Percentiles rank a stretch among this genome's conserved stretches.
These are phyloP conservation scores for Lachancea fermentati DNA, from an alignment of 805 yeast species.

Conservation along the genomic window DNA sequence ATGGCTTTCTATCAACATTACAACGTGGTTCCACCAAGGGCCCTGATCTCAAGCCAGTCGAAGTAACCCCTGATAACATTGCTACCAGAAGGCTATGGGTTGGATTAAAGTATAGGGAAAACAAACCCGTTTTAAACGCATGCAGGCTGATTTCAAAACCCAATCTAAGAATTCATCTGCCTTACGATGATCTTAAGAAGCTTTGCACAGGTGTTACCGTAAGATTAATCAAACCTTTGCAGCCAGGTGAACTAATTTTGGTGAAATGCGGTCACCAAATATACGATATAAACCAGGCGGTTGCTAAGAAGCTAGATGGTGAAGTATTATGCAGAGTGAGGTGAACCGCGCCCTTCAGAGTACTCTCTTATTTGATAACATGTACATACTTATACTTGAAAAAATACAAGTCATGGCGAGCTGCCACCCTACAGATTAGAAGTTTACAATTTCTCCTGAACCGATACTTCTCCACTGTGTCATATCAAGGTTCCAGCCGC, in stretches of 20 bases:
- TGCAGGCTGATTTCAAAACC: slow-evolving; percentile 80
- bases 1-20: slow-evolving; percentile 80
- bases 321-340: slow-evolving; percentile 76
- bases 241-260: slow-evolving; percentile 85
- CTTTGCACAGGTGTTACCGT: slow-evolving; percentile 73
- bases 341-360: slow-evolving; percentile 24
- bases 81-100: slow-evolving; percentile 86
- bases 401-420: not conserved
- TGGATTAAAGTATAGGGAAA: slow-evolving; percentile 80
- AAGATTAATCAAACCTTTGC: slow-evolving; percentile 71
- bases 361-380: not conserved
- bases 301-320: slow-evolving; percentile 60
- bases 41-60: slow-evolving; percentile 72
- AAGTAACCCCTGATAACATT: slow-evolving; percentile 81
- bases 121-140: slow-evolving; percentile 67
- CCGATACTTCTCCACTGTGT: slow-evolving; percentile 71
- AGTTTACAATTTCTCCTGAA: slow-evolving; percentile 53
- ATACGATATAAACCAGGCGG: slow-evolving; percentile 81
- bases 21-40: slow-evolving; percentile 81
- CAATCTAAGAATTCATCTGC: slow-evolving; percentile 63
- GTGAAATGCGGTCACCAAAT: slow-evolving; percentile 51
- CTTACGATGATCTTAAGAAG: slow-evolving; percentile 57
- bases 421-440: slow-evolving; percentile 22
- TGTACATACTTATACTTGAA: not conserved
- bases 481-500: slow-evolving; percentile 85